Evolutionary conservation across 2,329 filamentous ascomycete genomes (phyloP), one percentile per base, ranked within the genome.

Genomic region (Thielaviopsis punctulata): DNA sequence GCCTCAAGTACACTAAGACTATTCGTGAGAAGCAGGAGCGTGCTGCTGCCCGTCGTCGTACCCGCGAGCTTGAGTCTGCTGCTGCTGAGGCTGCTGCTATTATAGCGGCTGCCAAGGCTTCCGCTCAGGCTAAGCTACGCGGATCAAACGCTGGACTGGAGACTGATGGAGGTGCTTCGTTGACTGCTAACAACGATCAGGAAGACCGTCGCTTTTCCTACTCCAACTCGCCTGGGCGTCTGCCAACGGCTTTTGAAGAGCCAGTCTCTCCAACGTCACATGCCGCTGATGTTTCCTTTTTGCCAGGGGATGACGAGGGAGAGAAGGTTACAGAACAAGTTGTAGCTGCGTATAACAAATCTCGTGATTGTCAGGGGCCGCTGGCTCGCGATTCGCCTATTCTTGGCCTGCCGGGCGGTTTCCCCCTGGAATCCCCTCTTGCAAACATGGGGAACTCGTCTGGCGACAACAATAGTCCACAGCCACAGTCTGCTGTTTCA

Each of bases 1-100:
- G 89, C 59, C 78, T 87, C 53, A 87, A 86, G 13, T 90, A 93
- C 64, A 89, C 80, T 59, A 86, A 84, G 62, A 86, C 84, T n/a
- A 80, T 92, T 47, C 77, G 69, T n/a, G 73, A 74, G 53, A 72
- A 70, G 49, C 71, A 72, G 61, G 67, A 72, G 62, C 68, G 68
- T 49, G 74, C 74, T 30, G 73, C 72, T 21, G 73, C 78, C 56
- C 59, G 59, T 52, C 74, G 71, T 57, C 68, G 71, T 56, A 73
- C 65, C 59, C 69, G 69, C 61, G 73, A 75, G 57, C 64, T 72
- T 60, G 69, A 75, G 39, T 55, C 44, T 41, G 54, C 54, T 19
- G 52, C 51, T 43, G 54, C 53, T 30, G 48, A 52, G 41, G 48
- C 53, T 8, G 49, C 49, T 30, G 51, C 46, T 22, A 41, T 47